Percentiles rank a stretch among this genome's conserved stretches.
Conservation (phyloP, 2,329 filamentous ascomycete genomes). For the Diplodia sapinea region DNA sequence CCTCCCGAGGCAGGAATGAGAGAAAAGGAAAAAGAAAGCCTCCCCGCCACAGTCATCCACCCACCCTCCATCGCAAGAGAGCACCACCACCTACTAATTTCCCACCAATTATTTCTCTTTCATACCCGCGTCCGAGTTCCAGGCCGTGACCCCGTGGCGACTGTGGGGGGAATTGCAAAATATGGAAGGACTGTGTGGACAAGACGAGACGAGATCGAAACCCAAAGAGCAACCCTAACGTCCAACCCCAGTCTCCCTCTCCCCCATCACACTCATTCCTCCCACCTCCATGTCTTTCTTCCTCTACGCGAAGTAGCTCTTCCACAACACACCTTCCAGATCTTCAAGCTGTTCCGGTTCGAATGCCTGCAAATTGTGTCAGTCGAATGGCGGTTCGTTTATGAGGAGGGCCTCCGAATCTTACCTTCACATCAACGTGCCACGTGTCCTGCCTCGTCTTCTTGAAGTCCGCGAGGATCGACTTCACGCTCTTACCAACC, state of each 20-base stretch:
- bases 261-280: background rate
- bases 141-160: no score
- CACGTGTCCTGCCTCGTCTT: conserved; percentile 99
- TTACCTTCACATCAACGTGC: conserved; percentile 96
- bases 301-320: conserved; percentile 91
- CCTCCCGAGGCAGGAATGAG: background rate
- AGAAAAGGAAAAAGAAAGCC: background rate
- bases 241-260: background rate
- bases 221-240: no score
- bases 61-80: background rate
- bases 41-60: background rate
- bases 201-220: no score
- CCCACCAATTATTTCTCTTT: background rate
- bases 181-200: no score
- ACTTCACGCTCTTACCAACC: conserved; percentile 95
- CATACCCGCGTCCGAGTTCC: no score
- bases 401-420: conserved; percentile 37
- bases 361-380: conserved; percentile 65
- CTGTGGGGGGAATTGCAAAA: no score
- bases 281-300: background rate
- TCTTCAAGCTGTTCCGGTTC: conserved; percentile 92
- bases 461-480: conserved; percentile 94
- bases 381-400: background rate
- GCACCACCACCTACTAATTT: background rate
- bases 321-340: conserved; percentile 95